Conservation (phyloP, 805 yeast genomes). For the Suhomyces kilbournensis region DNA sequence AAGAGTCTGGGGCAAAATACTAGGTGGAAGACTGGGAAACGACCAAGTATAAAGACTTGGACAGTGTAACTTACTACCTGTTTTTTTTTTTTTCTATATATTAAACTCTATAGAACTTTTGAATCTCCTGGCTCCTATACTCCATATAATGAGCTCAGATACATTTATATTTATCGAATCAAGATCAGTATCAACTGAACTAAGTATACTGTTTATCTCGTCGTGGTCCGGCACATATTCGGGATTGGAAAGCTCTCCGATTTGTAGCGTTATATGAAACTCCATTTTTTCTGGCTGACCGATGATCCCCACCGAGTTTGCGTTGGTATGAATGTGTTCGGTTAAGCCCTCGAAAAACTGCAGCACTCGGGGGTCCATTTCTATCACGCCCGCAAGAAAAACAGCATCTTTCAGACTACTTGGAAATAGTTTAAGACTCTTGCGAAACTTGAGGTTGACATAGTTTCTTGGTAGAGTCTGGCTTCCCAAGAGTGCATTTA, state of each 20-base stretch:
- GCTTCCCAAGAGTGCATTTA: constrained; percentile 4
- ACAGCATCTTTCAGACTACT: constrained; percentile 7
- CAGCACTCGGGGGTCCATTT: neutral
- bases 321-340: constrained; percentile 10
- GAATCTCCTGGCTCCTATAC: neutral
- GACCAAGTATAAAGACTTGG: too few species aligned
- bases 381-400: constrained; percentile 12
- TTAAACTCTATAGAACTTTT: neutral
- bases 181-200: constrained; percentile 3
- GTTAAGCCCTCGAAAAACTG: constrained; percentile 10
- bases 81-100: neutral
- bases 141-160: neutral
- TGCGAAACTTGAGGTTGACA: constrained; percentile 3
- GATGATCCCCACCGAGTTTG: constrained; percentile 5
- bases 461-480: neutral
- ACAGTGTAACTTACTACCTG: too few species aligned
- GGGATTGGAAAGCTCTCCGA: constrained; percentile 12
- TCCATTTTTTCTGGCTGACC: neutral
- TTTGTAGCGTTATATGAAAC: constrained; percentile 13
- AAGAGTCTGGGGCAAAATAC: too few species aligned
- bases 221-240: constrained; percentile 1
- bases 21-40: too few species aligned
- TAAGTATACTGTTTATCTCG: neutral
- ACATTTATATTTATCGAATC: constrained; percentile 3
- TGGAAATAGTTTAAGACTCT: neutral